These are phyloP conservation scores for Rosellinia necatrix DNA, from an alignment of 2,329 filamentous ascomycete genomes.

Conservation along the genomic window DNA sequence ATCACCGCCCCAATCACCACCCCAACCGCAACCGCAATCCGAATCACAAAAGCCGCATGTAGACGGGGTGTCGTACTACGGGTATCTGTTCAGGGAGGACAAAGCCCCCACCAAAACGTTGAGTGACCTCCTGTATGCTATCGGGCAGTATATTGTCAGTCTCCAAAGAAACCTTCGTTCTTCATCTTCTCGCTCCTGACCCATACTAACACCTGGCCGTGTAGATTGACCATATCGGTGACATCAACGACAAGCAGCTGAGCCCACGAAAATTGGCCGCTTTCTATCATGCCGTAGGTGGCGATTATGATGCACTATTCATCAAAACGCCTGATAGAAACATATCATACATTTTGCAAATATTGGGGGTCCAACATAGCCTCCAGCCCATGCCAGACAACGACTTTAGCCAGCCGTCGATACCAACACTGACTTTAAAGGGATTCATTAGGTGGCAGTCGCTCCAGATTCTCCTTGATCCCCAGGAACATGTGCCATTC, in stretches of 20 bases:
- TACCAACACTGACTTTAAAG: conserved; percentile 80
- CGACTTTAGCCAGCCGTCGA: conserved; percentile 73
- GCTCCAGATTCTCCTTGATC: conserved; percentile 84
- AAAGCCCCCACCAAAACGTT: conserved; percentile 71
- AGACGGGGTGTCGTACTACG: conserved; percentile 56
- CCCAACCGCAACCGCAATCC: conserved; percentile 19
- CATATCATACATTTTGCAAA: conserved; percentile 91
- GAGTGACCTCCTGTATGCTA: conserved; percentile 69
- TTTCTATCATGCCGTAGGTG: conserved; percentile 76
- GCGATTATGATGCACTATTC: conserved; percentile 81
- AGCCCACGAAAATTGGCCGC: conserved; percentile 73
- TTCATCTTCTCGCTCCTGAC: background rate
- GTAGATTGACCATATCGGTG: conserved; percentile 63
- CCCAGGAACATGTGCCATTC: conserved; percentile 84
- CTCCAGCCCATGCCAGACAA: conserved; percentile 72
- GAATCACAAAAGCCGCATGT: conserved; percentile 26
- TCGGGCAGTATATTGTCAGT: conserved; percentile 73
- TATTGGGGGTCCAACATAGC: conserved; percentile 86
- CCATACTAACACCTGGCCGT: conserved; percentile 26
- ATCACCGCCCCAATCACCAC: conserved; percentile 11
- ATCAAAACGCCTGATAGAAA: conserved; percentile 72
- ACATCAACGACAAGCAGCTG: conserved; percentile 56
- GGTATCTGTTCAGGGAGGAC: conserved; percentile 69
- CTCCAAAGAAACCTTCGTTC: background rate
- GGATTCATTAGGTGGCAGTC: conserved; percentile 96